Base-by-base conservation (phyloP, 1,284 basidiomycete species). In the Afroboletus lepidellus region DNA sequence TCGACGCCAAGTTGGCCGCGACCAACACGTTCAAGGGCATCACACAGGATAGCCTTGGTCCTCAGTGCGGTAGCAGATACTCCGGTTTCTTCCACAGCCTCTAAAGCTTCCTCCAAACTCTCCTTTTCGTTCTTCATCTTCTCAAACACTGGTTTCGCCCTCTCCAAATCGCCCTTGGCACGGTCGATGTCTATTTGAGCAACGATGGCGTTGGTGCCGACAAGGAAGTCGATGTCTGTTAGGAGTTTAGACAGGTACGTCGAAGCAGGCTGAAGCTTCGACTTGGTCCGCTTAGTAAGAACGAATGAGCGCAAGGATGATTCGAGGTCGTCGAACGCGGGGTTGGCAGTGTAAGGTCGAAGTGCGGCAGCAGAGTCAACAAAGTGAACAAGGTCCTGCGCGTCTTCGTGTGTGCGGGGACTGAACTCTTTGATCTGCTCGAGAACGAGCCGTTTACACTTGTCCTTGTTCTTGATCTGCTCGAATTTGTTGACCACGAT, bases 401-500 rank as follows among this genome's bases (percentile, higher is more conserved):
- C 87, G 61, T 98, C 92, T 51, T 92, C 89, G 70, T 88, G 95
- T 0, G 97, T 99, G 51, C 85, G 77, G 11, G 97, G 96, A 63
- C 90, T 94, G 60, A 99, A 83, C 63, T 92, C 82, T 65, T 86
- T 90, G 77, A 99, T 94, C 74, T 99, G 96, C 56, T 99, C 94
- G 43, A 98, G 81, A 42, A 99, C 92, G 21, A 89, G 74, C 44
- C 90, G 81, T 63, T 85, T 84, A 73, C 96, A 99, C 72, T 94
- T 92, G 46, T 90, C 90, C 77, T 98, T 98, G 80, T 98, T 92
- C 66, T 85, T 83, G 73, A 99, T 98, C 67, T 92, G 89, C 65
- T 94, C 94, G 69, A 88, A 99, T 72, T 98, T 95, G 82, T 99
- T 99, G 67, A 99, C 96, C 44, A 99, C 97, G 64, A 99, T 91